Base-by-base conservation (phyloP, 1,284 basidiomycete genomes). In the Termitomyces sp. region DNA sequence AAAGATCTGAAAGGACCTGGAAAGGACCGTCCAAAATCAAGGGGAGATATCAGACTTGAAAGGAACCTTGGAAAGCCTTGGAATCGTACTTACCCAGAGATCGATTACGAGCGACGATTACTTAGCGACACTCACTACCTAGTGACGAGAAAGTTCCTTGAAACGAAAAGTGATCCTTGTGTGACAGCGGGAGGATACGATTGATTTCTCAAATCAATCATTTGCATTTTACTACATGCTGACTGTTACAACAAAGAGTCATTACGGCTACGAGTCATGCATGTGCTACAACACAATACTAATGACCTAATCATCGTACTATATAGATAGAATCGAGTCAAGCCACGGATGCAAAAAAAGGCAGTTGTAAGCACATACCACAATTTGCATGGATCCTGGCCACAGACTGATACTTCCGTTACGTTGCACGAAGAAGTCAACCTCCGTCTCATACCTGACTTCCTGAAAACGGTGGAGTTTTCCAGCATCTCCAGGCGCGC, bases 401-500 rank as follows among this genome's bases (percentile, higher is more conserved):
- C 68, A 70, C 0, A 61, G 51, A 35, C 61, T 65, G n/a, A 62
- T 59, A 28, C 57, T 60, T 9, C 70, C 70, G 52, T 66, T 62
- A 26, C 63, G 61, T 41, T 60, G 64, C 18, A 71, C 40, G 46
- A 60, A 71, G 16, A 65, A 62, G 35, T 69, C 66, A n/a, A 63
- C 65, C 47, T 66, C 63, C 6, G 69, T 71, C 46, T 68, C 67
- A 18, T 62, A 50, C 21, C 63, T 43, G 10, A 58, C 50, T 35
- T 66, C 63, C 14, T 61, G 62, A 57, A 75, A 71, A 13, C 68
- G 63, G 30, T 66, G 64, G 35, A 77, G 64, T 16, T 56, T 60
- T 2, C 78, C 78, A 7, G 69, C 62, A 30, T 68, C 59, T 0
- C 75, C 76, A 35, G 66, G 59, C 4, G 76, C 77, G 33, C 74